Percentiles rank a stretch among this genome's conserved stretches.
These are phyloP conservation scores for Hirsutella rhossiliensis DNA, from an alignment of 2,329 filamentous ascomycete genomes.

Conservation along the genomic window DNA sequence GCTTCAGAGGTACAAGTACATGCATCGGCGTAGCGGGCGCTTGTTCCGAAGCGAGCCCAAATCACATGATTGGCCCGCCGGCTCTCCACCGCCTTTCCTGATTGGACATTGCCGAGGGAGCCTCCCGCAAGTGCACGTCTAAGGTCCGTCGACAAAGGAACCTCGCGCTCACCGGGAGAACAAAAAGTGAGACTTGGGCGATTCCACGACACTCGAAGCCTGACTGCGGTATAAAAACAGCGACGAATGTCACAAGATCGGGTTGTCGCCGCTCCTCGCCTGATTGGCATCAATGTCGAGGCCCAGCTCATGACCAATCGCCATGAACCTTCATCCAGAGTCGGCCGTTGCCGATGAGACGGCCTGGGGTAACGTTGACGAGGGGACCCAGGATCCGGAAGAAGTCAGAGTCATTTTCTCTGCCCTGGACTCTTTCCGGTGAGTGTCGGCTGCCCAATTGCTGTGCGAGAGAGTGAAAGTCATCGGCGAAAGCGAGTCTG, in stretches of 20 bases:
- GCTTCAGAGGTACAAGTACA: not conserved
- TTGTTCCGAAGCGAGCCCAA: not conserved
- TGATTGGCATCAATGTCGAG: not conserved
- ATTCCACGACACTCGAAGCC: not conserved
- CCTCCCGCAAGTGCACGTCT: too few species aligned
- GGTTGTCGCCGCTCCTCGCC: not conserved
- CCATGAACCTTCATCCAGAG: not conserved
- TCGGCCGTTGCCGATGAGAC: conserved; percentile 19
- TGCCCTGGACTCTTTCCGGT: conserved; percentile 84
- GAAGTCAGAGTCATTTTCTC: conserved; percentile 71
- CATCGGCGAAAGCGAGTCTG: too few species aligned
- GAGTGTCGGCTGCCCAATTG: conserved; percentile 23
- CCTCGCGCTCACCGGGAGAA: too few species aligned
- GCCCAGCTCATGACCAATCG: not conserved
- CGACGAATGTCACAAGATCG: not conserved
- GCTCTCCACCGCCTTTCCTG: not conserved
- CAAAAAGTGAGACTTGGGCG: too few species aligned
- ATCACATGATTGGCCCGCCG: conserved; percentile 8
- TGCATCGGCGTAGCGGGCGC: not conserved
- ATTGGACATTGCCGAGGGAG: not conserved
- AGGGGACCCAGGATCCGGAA: conserved; percentile 61
- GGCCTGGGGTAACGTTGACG: conserved; percentile 50
- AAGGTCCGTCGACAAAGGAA: too few species aligned
- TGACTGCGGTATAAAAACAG: not conserved
- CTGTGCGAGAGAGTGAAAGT: too few species aligned